Evolutionary conservation across 768 basidiomycete species (phyloP).

Genomic region (Tulasnella sp.): DNA sequence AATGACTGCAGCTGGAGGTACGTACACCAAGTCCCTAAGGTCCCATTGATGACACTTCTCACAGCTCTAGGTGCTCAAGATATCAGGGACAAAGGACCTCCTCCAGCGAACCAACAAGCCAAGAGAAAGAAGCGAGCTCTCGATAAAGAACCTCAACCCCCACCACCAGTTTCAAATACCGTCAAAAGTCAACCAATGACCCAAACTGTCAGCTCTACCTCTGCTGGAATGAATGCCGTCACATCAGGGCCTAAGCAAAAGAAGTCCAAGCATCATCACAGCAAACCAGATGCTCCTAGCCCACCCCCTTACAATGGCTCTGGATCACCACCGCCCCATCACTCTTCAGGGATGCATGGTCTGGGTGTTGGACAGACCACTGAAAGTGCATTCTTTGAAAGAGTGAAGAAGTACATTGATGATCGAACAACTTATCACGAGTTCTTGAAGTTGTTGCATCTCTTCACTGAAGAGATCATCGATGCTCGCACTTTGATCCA

Average conservation of each 20-base stretch:
- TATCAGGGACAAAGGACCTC: no score
- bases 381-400: conserved; percentile 88
- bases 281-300: conserved; percentile 29
- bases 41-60: no score
- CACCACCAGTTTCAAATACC: conserved; percentile 33
- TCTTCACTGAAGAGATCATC: conserved; percentile 87
- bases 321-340: conserved; percentile 8
- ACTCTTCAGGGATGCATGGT: not conserved
- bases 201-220: not conserved
- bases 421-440: conserved; percentile 46
- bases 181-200: conserved; percentile 3
- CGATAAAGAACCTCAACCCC: conserved; percentile 53
- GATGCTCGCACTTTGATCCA: conserved; percentile 72
- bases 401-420: conserved; percentile 45
- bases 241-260: conserved; percentile 19
- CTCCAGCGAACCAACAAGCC: conserved; percentile 26
- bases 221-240: not conserved
- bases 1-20: conserved; percentile 3
- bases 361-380: conserved; percentile 28
- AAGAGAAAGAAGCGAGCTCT: conserved; percentile 49
- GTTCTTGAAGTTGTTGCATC: conserved; percentile 81
- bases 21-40: no score
- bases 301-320: conserved; percentile 20
- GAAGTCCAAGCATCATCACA: conserved; percentile 19
- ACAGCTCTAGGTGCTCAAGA: no score